Evolutionary conservation across 2,329 filamentous ascomycete genomes (phyloP).

Genomic region (Coniella vitis): DNA sequence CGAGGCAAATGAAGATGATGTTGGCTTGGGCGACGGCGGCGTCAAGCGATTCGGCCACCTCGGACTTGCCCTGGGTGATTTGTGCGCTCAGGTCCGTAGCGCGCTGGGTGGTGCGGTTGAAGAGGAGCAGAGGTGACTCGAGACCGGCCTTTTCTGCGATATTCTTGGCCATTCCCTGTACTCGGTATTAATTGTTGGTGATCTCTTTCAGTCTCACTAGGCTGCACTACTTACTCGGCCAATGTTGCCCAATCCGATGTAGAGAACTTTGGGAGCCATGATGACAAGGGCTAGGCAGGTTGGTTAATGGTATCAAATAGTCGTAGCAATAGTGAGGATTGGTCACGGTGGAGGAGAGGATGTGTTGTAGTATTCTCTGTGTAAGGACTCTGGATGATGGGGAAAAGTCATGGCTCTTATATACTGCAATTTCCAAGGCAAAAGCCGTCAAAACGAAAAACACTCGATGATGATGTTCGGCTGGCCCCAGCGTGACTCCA

Average conservation of each 20-base stretch:
- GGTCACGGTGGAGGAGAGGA: too few species aligned
- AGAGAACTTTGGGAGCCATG: slow-evolving; percentile 60
- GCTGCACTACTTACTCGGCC: slow-evolving; percentile 54
- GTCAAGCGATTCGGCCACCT: slow-evolving; percentile 56
- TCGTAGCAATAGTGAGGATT: too few species aligned
- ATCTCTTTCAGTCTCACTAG: background rate
- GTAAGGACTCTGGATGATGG: too few species aligned
- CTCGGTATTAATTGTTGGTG: slow-evolving; percentile 4
- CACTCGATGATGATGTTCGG: too few species aligned
- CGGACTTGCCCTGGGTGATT: slow-evolving; percentile 55
- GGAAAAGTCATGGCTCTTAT: too few species aligned
- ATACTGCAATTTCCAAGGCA: too few species aligned
- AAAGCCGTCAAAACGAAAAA: too few species aligned
- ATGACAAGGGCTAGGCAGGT: background rate
- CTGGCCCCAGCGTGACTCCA: too few species aligned
- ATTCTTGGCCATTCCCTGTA: slow-evolving; percentile 76
- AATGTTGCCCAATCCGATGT: slow-evolving; percentile 85
- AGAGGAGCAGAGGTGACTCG: slow-evolving; percentile 65
- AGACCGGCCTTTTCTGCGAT: slow-evolving; percentile 70
- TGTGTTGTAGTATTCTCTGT: too few species aligned
- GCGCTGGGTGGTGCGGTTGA: slow-evolving; percentile 68
- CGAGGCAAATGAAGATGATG: slow-evolving; percentile 76
- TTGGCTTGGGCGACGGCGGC: slow-evolving; percentile 63
- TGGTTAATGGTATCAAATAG: too few species aligned
- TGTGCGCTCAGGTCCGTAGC: slow-evolving; percentile 55